A percentile compares a stretch with the other conserved stretches of the same genome.
Conservation (phyloP, 805 yeast species). For the Cyberlindnera xishuangbannaensis region DNA sequence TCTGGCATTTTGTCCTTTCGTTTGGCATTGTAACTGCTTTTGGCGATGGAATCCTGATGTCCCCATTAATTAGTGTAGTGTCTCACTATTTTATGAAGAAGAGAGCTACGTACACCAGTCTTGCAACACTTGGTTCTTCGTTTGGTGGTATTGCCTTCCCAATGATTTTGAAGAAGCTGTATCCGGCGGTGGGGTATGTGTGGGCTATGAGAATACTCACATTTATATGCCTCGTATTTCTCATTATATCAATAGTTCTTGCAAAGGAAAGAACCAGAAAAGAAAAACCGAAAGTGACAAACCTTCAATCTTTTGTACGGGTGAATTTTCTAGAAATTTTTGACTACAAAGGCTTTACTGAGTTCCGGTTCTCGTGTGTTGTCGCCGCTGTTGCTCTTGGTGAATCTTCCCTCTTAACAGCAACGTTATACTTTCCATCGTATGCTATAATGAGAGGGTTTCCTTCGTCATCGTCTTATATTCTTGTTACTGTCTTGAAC, state of each 20-base stretch:
- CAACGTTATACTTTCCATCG: slow-evolving; percentile 47
- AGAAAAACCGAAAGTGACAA: slow-evolving; percentile 8
- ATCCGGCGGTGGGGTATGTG: slow-evolving; percentile 44
- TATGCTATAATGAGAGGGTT: slow-evolving; percentile 46
- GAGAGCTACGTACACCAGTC: slow-evolving; percentile 51
- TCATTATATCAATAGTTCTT: slow-evolving; percentile 30
- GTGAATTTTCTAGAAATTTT: slow-evolving; percentile 28
- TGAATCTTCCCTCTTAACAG: slow-evolving; percentile 28
- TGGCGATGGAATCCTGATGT: slow-evolving; percentile 55
- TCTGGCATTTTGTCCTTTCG: slow-evolving; percentile 57
- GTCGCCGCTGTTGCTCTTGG: slow-evolving; percentile 37
- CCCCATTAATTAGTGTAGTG: slow-evolving; percentile 56
- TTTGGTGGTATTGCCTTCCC: slow-evolving; percentile 55
- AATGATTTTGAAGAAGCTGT: slow-evolving; percentile 44
- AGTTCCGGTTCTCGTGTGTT: slow-evolving; percentile 29
- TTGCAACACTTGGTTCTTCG: slow-evolving; percentile 50
- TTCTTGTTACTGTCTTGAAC: slow-evolving; percentile 42
- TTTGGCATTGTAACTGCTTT: slow-evolving; percentile 52
- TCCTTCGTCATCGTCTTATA: slow-evolving; percentile 36
- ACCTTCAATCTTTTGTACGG: slow-evolving; percentile 11
- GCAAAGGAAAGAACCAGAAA: slow-evolving; percentile 35
- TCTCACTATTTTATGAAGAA: slow-evolving; percentile 60
- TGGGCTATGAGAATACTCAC: slow-evolving; percentile 58
- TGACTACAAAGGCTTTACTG: slow-evolving; percentile 31
- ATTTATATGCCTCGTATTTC: slow-evolving; percentile 38